These are phyloP conservation scores for Chenopodium suecicum DNA, from an alignment of 148 eudicot species.

Conservation along the genomic window DNA sequence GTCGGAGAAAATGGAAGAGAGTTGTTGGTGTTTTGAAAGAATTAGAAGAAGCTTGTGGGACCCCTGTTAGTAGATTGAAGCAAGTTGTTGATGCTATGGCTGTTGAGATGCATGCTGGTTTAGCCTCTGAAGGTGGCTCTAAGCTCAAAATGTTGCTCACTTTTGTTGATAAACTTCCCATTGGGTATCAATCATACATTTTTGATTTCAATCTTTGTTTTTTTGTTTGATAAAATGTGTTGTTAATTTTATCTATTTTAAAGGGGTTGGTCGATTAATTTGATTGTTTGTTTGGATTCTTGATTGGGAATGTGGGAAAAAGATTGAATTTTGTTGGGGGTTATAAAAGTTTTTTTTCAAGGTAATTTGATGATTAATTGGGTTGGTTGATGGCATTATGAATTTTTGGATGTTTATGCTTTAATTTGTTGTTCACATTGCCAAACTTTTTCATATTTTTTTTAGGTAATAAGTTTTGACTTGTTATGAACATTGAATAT, in stretches of 20 bases:
- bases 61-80: constrained; percentile 57
- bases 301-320: background rate
- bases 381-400: constrained; percentile 19
- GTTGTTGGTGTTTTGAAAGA: constrained; percentile 55
- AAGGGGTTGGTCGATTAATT: background rate
- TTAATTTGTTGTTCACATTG: constrained; percentile 1
- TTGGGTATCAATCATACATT: constrained; percentile 48
- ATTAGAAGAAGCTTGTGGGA: constrained; percentile 62
- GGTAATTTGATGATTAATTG: background rate
- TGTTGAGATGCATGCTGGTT: constrained; percentile 98
- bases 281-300: background rate
- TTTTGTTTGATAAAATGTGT: constrained; percentile 7
- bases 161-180: constrained; percentile 68
- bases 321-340: background rate
- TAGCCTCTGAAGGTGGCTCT: constrained; percentile 93
- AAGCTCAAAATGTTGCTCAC: constrained; percentile 96
- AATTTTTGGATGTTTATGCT: background rate
- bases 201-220: background rate
- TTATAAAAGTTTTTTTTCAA: background rate
- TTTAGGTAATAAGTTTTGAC: background rate
- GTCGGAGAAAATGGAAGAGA: constrained; percentile 62
- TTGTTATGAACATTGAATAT: background rate
- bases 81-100: constrained; percentile 97
- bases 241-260: background rate
- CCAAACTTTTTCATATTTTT: background rate